Evolutionary conservation across 2,329 filamentous ascomycete genomes (phyloP), one percentile per base, ranked within the genome.

Genomic region (Zasmidium angulare): DNA sequence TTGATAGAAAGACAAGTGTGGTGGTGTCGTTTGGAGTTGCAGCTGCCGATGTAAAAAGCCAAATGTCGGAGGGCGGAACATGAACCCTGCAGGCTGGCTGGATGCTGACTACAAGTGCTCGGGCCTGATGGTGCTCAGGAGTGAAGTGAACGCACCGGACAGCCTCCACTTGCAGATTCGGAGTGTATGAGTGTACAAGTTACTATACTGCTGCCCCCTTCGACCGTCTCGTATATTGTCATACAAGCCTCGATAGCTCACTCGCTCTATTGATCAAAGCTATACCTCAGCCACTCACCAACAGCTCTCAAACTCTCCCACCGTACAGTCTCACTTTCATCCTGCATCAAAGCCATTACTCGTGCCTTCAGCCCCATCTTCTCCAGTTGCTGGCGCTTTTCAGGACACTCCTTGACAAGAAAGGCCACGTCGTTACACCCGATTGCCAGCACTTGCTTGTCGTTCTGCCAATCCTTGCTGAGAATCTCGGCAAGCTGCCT

Each of bases 291-390:
- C 87, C 88, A 91, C 74, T 89, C 88, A 20, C 88, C 88, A 46
- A 97, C 86, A 17, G 93, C 92, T 69, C 89, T 86, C 78, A 97
- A 78, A 76, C 90, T 95, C 81, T 97, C 93, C 91, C 92, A 97
- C 71, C 93, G 83, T 50, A 97, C 91, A 60, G 86, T 88, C 79
- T 96, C 92, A 70, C 96, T 91, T 59, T 86, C 83, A 72, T 96
- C 91, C 69, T 86, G 87, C 93, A 97, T 97, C 71, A 97, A 81
- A 78, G 92, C 90, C 92, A 97, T 96, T 61, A 96, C 88, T 66
- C 91, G 84, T 19, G 85, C 85, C 84, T 97, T 97, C 63, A 97
- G 77, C 0, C 91, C 91, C 47, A 92, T 76, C 78, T 88, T 92
- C 79, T 97, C 93, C 68, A 96, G 81, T 73, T 89, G 85, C 59